phyloP scores from a whole-genome alignment of 2,329 filamentous ascomycete species.

The Penicillium sp. region DNA sequence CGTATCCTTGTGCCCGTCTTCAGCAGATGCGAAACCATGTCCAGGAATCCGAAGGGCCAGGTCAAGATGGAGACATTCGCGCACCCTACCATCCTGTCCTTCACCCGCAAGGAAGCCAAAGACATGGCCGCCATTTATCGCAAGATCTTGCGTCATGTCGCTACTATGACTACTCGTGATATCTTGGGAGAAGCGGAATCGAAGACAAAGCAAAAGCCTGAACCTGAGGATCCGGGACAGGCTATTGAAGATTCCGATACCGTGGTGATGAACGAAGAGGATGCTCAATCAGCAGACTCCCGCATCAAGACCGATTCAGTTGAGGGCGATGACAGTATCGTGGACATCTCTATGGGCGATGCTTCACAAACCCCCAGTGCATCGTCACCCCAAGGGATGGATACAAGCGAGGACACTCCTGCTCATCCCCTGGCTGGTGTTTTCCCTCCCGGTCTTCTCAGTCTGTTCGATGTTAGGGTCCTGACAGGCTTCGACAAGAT shows the following conservation, averaged over 20 bases:
- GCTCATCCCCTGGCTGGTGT: conserved; percentile 55
- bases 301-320: conserved; percentile 79
- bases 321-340: conserved; percentile 86
- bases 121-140: conserved; percentile 75
- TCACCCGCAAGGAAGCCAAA: conserved; percentile 74
- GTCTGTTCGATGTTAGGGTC: conserved; percentile 78
- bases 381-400: conserved; percentile 23
- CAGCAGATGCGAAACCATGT: conserved; percentile 43
- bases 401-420: conserved; percentile 51
- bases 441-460: conserved; percentile 68
- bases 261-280: conserved; percentile 66
- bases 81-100: conserved; percentile 67
- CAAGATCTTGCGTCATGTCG: conserved; percentile 78
- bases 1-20: conserved; percentile 57
- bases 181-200: conserved; percentile 62
- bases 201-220: conserved; percentile 29
- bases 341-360: conserved; percentile 87
- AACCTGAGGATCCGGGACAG: conserved; percentile 58
- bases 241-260: conserved; percentile 68
- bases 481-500: conserved; percentile 63
- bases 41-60: background rate
- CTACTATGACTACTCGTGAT: conserved; percentile 74
- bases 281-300: conserved; percentile 69
- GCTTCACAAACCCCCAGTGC: conserved; percentile 45
- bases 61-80: conserved; percentile 46